Evolutionary conservation across 2,329 filamentous ascomycete species (phyloP).

Genomic region (Aureobasidium sp.): DNA sequence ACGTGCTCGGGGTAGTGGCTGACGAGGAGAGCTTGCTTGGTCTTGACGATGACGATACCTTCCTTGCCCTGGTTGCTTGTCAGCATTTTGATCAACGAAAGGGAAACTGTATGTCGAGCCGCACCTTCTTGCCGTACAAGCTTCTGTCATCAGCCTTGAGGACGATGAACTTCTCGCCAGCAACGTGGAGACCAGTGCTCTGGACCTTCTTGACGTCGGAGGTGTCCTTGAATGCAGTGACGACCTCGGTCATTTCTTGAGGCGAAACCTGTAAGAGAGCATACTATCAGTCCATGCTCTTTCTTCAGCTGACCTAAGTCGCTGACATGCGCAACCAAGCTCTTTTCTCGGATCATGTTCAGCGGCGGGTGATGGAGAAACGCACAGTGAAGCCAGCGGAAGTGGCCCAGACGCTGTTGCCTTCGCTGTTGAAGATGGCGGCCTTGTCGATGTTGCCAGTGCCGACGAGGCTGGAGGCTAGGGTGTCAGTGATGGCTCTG

Average conservation of each 20-base stretch:
- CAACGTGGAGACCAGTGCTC: slow-evolving; percentile 64
- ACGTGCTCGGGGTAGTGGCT: slow-evolving; percentile 71
- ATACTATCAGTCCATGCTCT: slow-evolving; percentile 4
- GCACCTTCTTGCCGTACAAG: slow-evolving; percentile 79
- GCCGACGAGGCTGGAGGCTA: slow-evolving; percentile 59
- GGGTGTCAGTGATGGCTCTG: background rate
- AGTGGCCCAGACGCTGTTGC: slow-evolving; percentile 71
- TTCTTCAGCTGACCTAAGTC: background rate
- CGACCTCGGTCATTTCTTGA: slow-evolving; percentile 47
- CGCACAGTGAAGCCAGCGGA: slow-evolving; percentile 64
- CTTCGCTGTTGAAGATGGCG: slow-evolving; percentile 72
- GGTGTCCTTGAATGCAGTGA: slow-evolving; percentile 44
- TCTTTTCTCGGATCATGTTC: slow-evolving; percentile 7
- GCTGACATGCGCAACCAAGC: background rate
- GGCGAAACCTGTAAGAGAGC: slow-evolving; percentile 40
- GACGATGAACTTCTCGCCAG: slow-evolving; percentile 68
- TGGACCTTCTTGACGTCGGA: slow-evolving; percentile 56
- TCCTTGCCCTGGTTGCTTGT: slow-evolving; percentile 54
- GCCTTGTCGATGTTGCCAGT: slow-evolving; percentile 73
- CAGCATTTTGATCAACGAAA: background rate
- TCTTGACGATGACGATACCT: slow-evolving; percentile 77
- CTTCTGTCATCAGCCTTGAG: slow-evolving; percentile 67
- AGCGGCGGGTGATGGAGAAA: slow-evolving; percentile 11
- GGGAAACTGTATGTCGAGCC: background rate
- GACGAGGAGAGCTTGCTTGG: slow-evolving; percentile 78